Conservation (phyloP, 2,329 filamentous ascomycete species). For the Neopestalotiopsis rosae region DNA sequence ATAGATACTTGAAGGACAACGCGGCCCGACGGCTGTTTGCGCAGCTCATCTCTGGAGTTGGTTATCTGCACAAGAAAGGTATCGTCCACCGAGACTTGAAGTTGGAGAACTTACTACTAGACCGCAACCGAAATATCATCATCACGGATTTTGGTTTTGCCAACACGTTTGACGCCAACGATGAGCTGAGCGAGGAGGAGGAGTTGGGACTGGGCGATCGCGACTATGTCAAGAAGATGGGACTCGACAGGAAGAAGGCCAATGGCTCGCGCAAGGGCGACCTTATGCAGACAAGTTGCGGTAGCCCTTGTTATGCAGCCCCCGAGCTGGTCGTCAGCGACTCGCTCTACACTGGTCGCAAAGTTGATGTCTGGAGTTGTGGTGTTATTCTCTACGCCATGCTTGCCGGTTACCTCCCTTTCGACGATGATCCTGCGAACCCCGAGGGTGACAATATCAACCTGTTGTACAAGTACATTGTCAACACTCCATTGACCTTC, state of each 20-base stretch:
- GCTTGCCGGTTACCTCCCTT: slow-evolving; percentile 95
- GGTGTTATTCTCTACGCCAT: slow-evolving; percentile 99
- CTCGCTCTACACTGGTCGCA: slow-evolving; percentile 93
- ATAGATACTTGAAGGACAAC: slow-evolving; percentile 94
- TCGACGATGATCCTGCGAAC: slow-evolving; percentile 97
- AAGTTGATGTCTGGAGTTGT: slow-evolving; percentile 99
- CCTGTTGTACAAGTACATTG: slow-evolving; percentile 98
- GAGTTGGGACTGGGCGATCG: slow-evolving; percentile 86
- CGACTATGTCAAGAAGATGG: slow-evolving; percentile 84
- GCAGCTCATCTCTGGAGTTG: slow-evolving; percentile 93
- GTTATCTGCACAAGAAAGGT: slow-evolving; percentile 97
- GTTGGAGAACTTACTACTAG: slow-evolving; percentile 91
- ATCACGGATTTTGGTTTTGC: slow-evolving; percentile 99
- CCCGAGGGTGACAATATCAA: slow-evolving; percentile 99
- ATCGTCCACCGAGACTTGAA: slow-evolving; percentile 98
- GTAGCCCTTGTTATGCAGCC: slow-evolving; percentile 96
- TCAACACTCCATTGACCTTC: slow-evolving; percentile 94
- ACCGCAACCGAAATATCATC: slow-evolving; percentile 98
- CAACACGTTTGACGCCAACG: slow-evolving; percentile 90
- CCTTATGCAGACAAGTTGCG: slow-evolving; percentile 98
- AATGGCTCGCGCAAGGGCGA: slow-evolving; percentile 86
- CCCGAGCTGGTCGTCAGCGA: slow-evolving; percentile 97
- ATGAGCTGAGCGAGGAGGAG: slow-evolving; percentile 89
- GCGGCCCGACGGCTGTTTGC: slow-evolving; percentile 90
- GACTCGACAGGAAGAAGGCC: slow-evolving; percentile 78